Evolutionary conservation across 2,329 filamentous ascomycete species (phyloP), one percentile per base, ranked within the genome.

Genomic region (Fusarium nelsonii): DNA sequence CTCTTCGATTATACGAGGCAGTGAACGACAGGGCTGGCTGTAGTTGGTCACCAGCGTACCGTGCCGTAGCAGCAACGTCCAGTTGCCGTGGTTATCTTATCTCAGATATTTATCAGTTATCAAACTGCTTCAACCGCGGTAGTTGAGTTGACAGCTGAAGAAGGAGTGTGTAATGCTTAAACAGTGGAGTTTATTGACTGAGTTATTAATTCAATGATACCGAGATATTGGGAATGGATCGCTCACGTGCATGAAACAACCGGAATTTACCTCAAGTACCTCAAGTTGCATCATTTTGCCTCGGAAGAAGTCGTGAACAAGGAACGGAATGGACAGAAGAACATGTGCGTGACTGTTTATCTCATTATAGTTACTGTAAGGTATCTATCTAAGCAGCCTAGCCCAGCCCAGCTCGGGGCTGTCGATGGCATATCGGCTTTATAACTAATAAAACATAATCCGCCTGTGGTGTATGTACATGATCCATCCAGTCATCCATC

Each of bases 391-490:
- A 61, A 46, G 18, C 48, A 61, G 50, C 20, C n/a, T 30, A 43
- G 40, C 20, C n/a, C 34, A 43, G 40, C 23, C 44, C 20, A n/a
- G 45, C 23, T 39, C 20, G 11, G 39, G 43, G 43, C 43, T 30
- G 23, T 28, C 8, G 9, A 46, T 43, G 20, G 37, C 34, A 48
- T 45, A 37, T 49, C 41, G 12, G 36, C 36, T 36, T 39, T 23
- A 28, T 50, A 30, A 39, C 48, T 50, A 50, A 39, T 15, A 36
- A 43, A 50, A 61, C 49, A 49, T 54, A 49, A 28, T 45, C 43
- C 32, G 23, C 37, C 60, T 43, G 48, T 66, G 61, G 65, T 69
- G 69, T 69, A 65, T 52, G 60, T 69, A 69, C 69, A 68, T 52
- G 41, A 32, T 68, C 50, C 39, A 66, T 66, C 43, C 49, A 41